Conservation (phyloP, 805 yeast species). For the Kodamaea nitidulidarum region DNA sequence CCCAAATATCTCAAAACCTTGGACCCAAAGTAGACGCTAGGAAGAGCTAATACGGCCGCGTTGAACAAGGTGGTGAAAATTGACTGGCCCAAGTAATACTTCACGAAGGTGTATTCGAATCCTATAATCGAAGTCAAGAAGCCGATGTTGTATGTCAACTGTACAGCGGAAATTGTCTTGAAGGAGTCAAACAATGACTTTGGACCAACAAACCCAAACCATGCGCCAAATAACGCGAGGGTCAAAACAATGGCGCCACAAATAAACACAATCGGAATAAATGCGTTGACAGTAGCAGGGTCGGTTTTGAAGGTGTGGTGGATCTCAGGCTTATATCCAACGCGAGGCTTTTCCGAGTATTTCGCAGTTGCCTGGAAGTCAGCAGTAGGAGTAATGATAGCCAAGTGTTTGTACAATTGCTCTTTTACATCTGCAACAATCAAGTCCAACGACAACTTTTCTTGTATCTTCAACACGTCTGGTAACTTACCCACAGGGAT, state of each 20-base stretch:
- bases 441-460: conserved; percentile 26
- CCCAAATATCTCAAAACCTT: conserved; percentile 53
- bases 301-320: conserved; percentile 54
- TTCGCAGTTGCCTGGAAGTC: conserved; percentile 22
- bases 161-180: conserved; percentile 31
- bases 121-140: conserved; percentile 47
- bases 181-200: conserved; percentile 30
- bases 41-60: conserved; percentile 45
- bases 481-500: conserved; percentile 31
- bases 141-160: conserved; percentile 36
- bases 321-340: conserved; percentile 58
- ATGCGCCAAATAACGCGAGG: conserved; percentile 39
- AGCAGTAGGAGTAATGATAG: conserved; percentile 28
- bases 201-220: conserved; percentile 33
- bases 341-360: conserved; percentile 27
- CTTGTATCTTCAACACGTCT: conserved; percentile 31
- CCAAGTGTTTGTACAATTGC: conserved; percentile 25
- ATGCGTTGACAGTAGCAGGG: conserved; percentile 48
- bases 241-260: conserved; percentile 40
- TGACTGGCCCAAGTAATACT: conserved; percentile 55
- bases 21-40: conserved; percentile 61
- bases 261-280: conserved; percentile 50
- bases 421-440: conserved; percentile 27
- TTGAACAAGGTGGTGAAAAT: conserved; percentile 57
- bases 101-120: conserved; percentile 51